Evolutionary conservation across 345 rosid genomes (phyloP), one percentile per base, ranked within the genome.

Genomic region (Mallotus nudiflorus): DNA sequence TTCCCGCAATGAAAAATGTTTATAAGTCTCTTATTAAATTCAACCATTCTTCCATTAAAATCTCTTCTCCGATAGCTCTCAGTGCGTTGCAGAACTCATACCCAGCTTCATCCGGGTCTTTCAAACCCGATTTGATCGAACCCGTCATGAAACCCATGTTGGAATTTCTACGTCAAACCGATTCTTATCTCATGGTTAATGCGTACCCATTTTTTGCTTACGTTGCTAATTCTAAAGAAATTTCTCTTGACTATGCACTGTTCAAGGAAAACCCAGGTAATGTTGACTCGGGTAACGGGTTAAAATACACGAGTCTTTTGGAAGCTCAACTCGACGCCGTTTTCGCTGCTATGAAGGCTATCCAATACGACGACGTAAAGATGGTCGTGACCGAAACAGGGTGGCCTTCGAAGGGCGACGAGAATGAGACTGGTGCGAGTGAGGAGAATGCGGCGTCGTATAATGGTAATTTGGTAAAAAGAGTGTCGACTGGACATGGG

Each of bases 251-350:
- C 11, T 95, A 95, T 79, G 90, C 97, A 29, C 15, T 95, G 76
- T 87, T 92, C 3, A 85, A 73, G 39, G 68, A 84, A 14, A 92
- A 92, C 62, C 70, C 84, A 14, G 99, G 96, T 0, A 85, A 78
- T 13, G 86, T 82, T 31, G 99, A 95, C 82, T 78, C 96, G 27
- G 96, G 91, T 31, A 95, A 81, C 69, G 98, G 96, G 16, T 74
- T 90, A 77, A 87, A 80, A 40, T 95, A 95, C 37, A 16, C 19
- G 29, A 95, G 80, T 75, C 90, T 95, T 16, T 74, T 95, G 3
- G 99, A 95, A 1, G 98, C 99, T 13, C 96, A 95, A 33, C 65
- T 92, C 71, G 99, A 92, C 77, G 98, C 99, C 20, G 92, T 95
- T 62, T 66, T 59, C 9, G 57, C 76, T 8, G 80, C 80, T 10